Evolutionary conservation across 192 early-diverging fungal species (phyloP).

Genomic region (Entomortierella parvispora): DNA sequence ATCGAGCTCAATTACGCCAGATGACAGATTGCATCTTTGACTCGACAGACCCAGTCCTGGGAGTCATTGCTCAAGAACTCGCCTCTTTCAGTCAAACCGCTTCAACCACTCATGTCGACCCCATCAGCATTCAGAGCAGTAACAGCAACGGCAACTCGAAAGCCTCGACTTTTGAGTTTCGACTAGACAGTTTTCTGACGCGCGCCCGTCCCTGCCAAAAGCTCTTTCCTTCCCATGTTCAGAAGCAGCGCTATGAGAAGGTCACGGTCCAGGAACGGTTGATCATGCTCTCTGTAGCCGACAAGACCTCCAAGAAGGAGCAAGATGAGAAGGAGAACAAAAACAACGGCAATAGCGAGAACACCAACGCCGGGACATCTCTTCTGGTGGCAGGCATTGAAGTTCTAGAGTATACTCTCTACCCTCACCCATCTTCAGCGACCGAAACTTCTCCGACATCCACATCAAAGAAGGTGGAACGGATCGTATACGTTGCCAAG

Average conservation of each 20-base stretch:
- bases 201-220: neutral
- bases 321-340: neutral
- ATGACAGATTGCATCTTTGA: too few relatives aligned
- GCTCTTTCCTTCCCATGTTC: conserved; percentile 26
- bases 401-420: conserved; percentile 32
- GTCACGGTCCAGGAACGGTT: conserved; percentile 38
- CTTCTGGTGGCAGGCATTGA: conserved; percentile 37
- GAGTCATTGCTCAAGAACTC: conserved; percentile 24
- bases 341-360: neutral
- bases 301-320: neutral
- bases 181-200: conserved; percentile 33
- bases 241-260: conserved; percentile 6
- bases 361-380: neutral
- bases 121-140: neutral
- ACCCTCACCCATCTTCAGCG: neutral
- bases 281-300: conserved; percentile 13
- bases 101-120: neutral
- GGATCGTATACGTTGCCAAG: conserved; percentile 56
- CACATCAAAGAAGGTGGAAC: neutral
- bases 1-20: neutral
- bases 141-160: neutral
- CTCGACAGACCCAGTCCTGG: conserved; percentile 12
- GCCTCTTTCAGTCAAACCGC: neutral
- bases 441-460: neutral
- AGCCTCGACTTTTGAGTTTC: conserved; percentile 10